A percentile compares a stretch with the other conserved stretches of the same genome.
Evolutionary conservation across 2,329 filamentous ascomycete genomes (phyloP).

Genomic region (Zalaria obscura): DNA sequence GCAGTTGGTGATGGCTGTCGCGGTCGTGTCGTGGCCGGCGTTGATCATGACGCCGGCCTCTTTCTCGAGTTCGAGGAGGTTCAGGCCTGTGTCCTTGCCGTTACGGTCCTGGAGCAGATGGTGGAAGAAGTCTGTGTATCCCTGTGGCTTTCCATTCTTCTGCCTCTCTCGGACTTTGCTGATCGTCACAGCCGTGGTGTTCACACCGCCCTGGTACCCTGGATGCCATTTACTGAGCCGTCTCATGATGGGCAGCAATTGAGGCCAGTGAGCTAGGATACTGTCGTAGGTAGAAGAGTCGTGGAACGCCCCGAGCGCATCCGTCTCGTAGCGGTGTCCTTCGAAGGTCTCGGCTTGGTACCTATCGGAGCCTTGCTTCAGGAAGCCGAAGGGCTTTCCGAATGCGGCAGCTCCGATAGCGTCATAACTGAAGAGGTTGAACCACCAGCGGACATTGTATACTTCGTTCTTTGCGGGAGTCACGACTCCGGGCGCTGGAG

Average conservation of each 20-base stretch:
- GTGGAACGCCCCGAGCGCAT: constrained; percentile 21
- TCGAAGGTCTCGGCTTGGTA: constrained; percentile 13
- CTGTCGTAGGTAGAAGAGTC: constrained; percentile 34
- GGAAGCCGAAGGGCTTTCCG: constrained; percentile 20
- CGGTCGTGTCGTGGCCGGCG: constrained; percentile 38
- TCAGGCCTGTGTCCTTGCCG: constrained; percentile 33
- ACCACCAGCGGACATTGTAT: constrained; percentile 21
- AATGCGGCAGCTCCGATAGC: constrained; percentile 26
- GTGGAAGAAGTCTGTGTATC: constrained; percentile 45
- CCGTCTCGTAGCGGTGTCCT: constrained; percentile 30
- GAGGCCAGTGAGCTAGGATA: constrained; percentile 28
- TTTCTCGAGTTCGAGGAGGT: constrained; percentile 44
- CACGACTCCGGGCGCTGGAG: too few species aligned
- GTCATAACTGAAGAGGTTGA: constrained; percentile 22
- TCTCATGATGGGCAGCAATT: constrained; percentile 37
- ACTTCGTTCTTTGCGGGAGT: constrained; percentile 14
- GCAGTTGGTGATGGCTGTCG: constrained; percentile 38
- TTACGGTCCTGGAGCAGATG: constrained; percentile 34
- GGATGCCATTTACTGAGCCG: constrained; percentile 19
- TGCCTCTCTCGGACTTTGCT: constrained; percentile 31
- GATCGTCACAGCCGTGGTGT: constrained; percentile 26
- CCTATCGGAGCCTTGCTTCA: constrained; percentile 20
- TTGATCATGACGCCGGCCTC: constrained; percentile 39
- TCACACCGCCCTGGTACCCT: too few species aligned
- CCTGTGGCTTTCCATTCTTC: constrained; percentile 36